phyloP scores from a whole-genome alignment of 2,329 filamentous ascomycete species.

The Monilinia fructigena region DNA sequence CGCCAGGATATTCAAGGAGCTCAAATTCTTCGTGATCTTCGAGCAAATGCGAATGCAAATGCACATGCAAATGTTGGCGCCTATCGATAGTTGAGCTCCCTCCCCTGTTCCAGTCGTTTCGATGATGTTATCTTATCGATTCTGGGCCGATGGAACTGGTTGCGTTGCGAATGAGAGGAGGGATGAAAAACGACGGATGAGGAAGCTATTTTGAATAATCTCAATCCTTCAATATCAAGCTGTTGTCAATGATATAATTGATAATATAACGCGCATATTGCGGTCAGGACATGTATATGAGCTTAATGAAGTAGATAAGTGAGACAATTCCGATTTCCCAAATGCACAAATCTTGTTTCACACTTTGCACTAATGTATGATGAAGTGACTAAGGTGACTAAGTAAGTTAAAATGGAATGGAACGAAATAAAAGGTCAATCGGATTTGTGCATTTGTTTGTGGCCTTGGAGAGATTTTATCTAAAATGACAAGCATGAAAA shows the following conservation, averaged over 20 bases:
- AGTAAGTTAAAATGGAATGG: too few relatives aligned
- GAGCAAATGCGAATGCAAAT: conserved; percentile 9
- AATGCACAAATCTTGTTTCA: not conserved
- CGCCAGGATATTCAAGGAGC: conserved; percentile 35
- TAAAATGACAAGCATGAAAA: not conserved
- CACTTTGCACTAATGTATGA: conserved; percentile 1
- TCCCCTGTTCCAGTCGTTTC: conserved; percentile 28
- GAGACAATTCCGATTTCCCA: not conserved
- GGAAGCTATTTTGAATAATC: conserved; percentile 34
- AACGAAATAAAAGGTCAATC: too few relatives aligned
- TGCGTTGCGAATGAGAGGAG: conserved; percentile 30
- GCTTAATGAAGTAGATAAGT: not conserved
- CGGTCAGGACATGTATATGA: not conserved
- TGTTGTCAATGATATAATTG: conserved; percentile 4
- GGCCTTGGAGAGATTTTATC: too few relatives aligned
- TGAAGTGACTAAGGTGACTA: too few relatives aligned
- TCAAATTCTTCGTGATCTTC: conserved; percentile 37
- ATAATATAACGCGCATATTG: conserved; percentile 15
- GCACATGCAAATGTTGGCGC: conserved; percentile 18
- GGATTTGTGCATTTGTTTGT: too few relatives aligned
- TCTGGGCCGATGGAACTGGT: conserved; percentile 16
- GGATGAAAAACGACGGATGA: conserved; percentile 25
- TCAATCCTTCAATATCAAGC: conserved; percentile 9
- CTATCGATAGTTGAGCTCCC: conserved; percentile 13
- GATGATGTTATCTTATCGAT: conserved; percentile 26